Conservation (phyloP, 2,329 filamentous ascomycete species). For the Aspergillus unguis region DNA sequence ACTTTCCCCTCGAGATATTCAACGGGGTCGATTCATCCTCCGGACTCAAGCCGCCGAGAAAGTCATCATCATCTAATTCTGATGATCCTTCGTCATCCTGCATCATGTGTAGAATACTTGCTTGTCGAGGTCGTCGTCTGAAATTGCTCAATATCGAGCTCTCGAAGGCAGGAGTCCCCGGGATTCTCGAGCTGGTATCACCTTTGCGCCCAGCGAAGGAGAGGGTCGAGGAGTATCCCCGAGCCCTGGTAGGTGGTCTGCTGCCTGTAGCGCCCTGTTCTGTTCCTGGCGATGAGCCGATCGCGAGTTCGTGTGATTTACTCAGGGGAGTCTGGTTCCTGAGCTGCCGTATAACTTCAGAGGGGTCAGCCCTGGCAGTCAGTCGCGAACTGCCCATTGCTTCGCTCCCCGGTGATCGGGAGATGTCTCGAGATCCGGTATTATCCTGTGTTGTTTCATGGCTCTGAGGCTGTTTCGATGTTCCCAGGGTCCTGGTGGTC, state of each 20-base stretch:
- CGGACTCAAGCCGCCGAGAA: conserved; percentile 42
- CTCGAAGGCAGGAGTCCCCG: conserved; percentile 42
- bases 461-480: conserved; percentile 3
- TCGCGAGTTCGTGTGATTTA: conserved; percentile 32
- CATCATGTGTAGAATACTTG: conserved; percentile 46
- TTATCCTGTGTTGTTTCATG: conserved; percentile 1
- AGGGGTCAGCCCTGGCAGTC: conserved; percentile 10
- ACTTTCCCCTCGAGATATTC: conserved; percentile 33
- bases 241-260: conserved; percentile 35
- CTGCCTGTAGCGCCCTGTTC: conserved; percentile 33
- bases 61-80: conserved; percentile 39
- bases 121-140: conserved; percentile 42
- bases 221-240: conserved; percentile 40
- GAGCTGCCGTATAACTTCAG: conserved; percentile 20
- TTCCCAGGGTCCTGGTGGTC: conserved; percentile 9
- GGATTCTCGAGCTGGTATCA: conserved; percentile 33
- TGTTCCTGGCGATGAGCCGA: conserved; percentile 34
- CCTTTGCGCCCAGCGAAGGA: conserved; percentile 38
- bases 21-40: conserved; percentile 47
- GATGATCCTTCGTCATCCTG: conserved; percentile 40
- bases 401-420: conserved; percentile 5
- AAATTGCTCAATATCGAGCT: conserved; percentile 45
- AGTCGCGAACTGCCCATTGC: conserved; percentile 5
- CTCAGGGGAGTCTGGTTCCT: conserved; percentile 32
- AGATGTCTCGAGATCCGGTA: conserved; percentile 1